These are phyloP conservation scores for Coemansia sp. DNA, from an alignment of 192 early-diverging fungal species.

Conservation along the genomic window DNA sequence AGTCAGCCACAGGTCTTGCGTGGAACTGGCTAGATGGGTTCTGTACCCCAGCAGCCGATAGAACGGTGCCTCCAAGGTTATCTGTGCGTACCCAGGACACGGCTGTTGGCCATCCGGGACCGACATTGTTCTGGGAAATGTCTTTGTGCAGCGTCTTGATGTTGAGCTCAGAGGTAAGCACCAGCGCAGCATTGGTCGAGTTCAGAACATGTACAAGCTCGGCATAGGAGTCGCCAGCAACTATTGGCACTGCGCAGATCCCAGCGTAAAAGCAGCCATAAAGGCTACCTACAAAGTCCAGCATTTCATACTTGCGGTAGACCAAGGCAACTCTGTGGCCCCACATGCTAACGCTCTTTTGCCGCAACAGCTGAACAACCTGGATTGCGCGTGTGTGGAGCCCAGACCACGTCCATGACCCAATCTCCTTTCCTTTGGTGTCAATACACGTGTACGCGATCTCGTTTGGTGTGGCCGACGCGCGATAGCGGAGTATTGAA, in stretches of 20 bases:
- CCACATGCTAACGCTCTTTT: constrained; percentile 58
- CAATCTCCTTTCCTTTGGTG: constrained; percentile 69
- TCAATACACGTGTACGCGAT: constrained; percentile 72
- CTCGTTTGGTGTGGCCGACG: constrained; percentile 56
- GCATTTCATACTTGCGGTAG: constrained; percentile 75
- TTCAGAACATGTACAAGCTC: constrained; percentile 77
- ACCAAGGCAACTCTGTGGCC: constrained; percentile 76
- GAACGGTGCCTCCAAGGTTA: constrained; percentile 62
- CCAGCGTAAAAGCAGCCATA: constrained; percentile 83
- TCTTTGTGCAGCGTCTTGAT: constrained; percentile 74
- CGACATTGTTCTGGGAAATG: constrained; percentile 54
- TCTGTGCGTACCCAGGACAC: constrained; percentile 85
- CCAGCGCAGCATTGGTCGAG: constrained; percentile 63
- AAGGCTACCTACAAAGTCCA: constrained; percentile 80
- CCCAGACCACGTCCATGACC: constrained; percentile 72
- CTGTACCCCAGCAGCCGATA: constrained; percentile 45
- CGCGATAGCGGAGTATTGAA: constrained; percentile 66
- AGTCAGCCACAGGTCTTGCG: constrained; percentile 17
- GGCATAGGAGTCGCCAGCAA: constrained; percentile 75
- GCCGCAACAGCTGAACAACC: constrained; percentile 65
- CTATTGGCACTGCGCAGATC: constrained; percentile 80
- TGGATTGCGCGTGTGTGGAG: constrained; percentile 70
- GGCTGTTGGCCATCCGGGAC: constrained; percentile 63
- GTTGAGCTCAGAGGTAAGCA: constrained; percentile 81
- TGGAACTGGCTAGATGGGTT: constrained; percentile 28